Conservation (phyloP, 2,329 filamentous ascomycete genomes). For the Clonostachys solani region DNA sequence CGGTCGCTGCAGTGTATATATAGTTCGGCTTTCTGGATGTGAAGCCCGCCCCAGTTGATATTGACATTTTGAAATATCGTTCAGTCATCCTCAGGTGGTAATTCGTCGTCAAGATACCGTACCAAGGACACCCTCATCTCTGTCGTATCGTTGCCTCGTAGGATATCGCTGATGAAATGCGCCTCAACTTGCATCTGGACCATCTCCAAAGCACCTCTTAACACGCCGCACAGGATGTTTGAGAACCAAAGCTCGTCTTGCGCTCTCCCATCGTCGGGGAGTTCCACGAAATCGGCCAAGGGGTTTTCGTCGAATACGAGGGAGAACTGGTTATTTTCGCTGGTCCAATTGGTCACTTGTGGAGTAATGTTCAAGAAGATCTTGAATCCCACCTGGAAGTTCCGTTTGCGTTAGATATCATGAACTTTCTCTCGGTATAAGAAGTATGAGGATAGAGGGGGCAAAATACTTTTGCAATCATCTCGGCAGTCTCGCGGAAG, state of each 20-base stretch:
- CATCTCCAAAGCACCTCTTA: constrained; percentile 93
- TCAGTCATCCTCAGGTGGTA: constrained; percentile 94
- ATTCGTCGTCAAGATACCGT: constrained; percentile 94
- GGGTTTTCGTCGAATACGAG: constrained; percentile 97
- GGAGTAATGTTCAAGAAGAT: constrained; percentile 98
- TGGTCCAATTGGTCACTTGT: constrained; percentile 90
- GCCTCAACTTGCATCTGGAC: constrained; percentile 99
- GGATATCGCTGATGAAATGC: constrained; percentile 89
- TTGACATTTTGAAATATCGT: not conserved
- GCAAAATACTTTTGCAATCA: constrained; percentile 75
- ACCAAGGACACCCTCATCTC: constrained; percentile 94
- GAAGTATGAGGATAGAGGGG: not conserved
- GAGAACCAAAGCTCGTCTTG: constrained; percentile 99
- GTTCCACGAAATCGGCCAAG: constrained; percentile 92
- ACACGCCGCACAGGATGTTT: constrained; percentile 90
- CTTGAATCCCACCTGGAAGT: constrained; percentile 84
- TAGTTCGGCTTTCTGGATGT: not conserved
- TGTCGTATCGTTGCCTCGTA: constrained; percentile 91
- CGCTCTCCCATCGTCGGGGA: constrained; percentile 90
- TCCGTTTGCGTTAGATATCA: not conserved
- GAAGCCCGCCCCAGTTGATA: not conserved
- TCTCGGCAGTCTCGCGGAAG: constrained; percentile 93
- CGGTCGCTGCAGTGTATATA: not conserved
- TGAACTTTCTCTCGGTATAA: not conserved
- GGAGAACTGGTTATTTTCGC: constrained; percentile 94